phyloP scores from a whole-genome alignment of 2,329 filamentous ascomycete genomes.

The Dothideomycetidae sp. region DNA sequence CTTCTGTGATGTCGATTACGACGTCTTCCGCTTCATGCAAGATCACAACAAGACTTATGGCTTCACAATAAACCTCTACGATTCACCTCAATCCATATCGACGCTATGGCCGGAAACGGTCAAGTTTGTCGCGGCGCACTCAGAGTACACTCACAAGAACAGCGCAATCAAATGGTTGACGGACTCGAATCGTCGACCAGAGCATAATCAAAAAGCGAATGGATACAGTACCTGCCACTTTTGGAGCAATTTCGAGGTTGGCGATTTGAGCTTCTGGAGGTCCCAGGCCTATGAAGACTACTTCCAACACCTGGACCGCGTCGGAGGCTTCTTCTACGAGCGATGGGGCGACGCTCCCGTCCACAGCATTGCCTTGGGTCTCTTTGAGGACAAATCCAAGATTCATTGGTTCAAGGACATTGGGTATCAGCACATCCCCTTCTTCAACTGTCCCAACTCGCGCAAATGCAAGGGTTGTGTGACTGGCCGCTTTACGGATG shows the following conservation, averaged over 20 bases:
- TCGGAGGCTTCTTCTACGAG: conserved; percentile 97
- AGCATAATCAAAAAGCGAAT: conserved; percentile 66
- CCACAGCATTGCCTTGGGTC: conserved; percentile 78
- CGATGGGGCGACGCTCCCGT: conserved; percentile 96
- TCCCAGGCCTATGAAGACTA: conserved; percentile 86
- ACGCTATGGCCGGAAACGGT: conserved; percentile 90
- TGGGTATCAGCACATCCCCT: conserved; percentile 94
- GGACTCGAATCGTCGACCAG: conserved; percentile 60
- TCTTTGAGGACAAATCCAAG: conserved; percentile 82
- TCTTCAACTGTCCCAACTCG: conserved; percentile 97
- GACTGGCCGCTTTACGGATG: conserved; percentile 79
- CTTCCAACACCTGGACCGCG: conserved; percentile 85
- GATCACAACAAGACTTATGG: conserved; percentile 90
- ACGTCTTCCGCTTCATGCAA: conserved; percentile 95
- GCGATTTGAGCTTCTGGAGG: conserved; percentile 82
- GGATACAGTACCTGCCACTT: conserved; percentile 98
- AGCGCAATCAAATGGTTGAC: conserved; percentile 81
- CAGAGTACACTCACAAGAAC: conserved; percentile 67
- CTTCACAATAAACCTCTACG: conserved; percentile 95
- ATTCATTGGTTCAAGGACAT: conserved; percentile 99
- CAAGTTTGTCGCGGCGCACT: conserved; percentile 63
- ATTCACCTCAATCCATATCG: conserved; percentile 72
- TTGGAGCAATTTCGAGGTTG: conserved; percentile 98
- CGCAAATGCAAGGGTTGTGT: conserved; percentile 82
- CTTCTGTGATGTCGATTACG: conserved; percentile 97